Base-by-base conservation (phyloP, 2,329 filamentous ascomycete genomes). In the Arthrinium phaeospermum region DNA sequence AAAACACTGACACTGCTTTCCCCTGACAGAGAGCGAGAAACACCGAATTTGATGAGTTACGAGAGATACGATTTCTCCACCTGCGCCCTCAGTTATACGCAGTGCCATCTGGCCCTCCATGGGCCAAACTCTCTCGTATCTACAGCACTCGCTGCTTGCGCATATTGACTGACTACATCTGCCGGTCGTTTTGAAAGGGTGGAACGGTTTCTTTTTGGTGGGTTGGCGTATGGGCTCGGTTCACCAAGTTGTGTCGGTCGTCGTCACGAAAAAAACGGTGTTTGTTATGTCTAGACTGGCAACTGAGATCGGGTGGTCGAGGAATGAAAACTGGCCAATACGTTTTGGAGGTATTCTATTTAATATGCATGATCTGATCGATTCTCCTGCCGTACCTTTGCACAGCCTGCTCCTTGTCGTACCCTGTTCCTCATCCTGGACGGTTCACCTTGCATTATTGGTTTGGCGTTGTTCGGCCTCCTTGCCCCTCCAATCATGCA, bases 1-100 rank as follows among this genome's bases (percentile, higher is more conserved):
- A 71, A 76, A 71, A 79, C 19, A 24, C 57, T 64, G 34, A 64
- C 27, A 49, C 47, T 57, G 34, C 30, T 19, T 41, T 19, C 47
- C 34, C 22, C 6, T 47, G 46, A 70, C 81, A 94, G 92, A 94
- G 84, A 93, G 91, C 81, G 92, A 94, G 81, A 94, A 94, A 83
- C 92, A 94, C 83, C 90, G 92, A 67, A 90, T 93, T 77, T 93
- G 85, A 73, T 41, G 67, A 70, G 49, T 73, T 61, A 69, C 45
- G 49, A 72, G 30, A 53, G 70, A 16, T 37, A 72, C 47, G 45
- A 72, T 45, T 51, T 49, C 47, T 72, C 72, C 74, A 70, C 73
- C 72, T 69, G 67, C 67, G 57, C 57, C 57, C 30, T 64, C 34
- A 64, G 22, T 41, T 64, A 41, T 19, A 64, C 19, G 30, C 57